phyloP scores from a whole-genome alignment of 345 rosid genomes.

The Brassica cretica region DNA sequence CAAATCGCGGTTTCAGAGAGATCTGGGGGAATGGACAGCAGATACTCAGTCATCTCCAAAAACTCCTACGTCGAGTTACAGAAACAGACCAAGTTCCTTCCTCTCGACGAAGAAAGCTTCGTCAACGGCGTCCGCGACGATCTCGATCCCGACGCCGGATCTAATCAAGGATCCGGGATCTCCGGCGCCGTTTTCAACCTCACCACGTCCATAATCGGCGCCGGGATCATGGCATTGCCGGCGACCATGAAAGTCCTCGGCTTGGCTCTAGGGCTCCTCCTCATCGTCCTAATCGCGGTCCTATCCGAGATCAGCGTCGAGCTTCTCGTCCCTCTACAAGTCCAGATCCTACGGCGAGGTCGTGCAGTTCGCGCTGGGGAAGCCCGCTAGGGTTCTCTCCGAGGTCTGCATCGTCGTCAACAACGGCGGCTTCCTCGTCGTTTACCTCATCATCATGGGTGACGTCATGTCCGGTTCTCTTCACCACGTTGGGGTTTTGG shows the following conservation, averaged over 20 bases:
- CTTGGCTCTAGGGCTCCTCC: conserved; percentile 57
- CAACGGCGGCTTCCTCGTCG: conserved; percentile 92
- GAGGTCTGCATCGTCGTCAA: conserved; percentile 90
- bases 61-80: conserved; percentile 61
- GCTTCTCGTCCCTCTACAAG: conserved; percentile 63
- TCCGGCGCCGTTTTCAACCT: conserved; percentile 91
- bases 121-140: conserved; percentile 25
- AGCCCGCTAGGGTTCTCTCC: conserved; percentile 70
- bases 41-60: conserved; percentile 63
- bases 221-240: conserved; percentile 98
- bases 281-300: conserved; percentile 73
- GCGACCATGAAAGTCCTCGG: conserved; percentile 97
- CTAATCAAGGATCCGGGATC: conserved; percentile 54
- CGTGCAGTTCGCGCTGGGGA: conserved; percentile 76
- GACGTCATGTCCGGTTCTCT: conserved; percentile 93
- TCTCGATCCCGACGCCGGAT: conserved; percentile 44
- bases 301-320: conserved; percentile 90
- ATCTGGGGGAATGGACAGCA: conserved; percentile 62
- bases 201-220: conserved; percentile 85
- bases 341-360: conserved; percentile 87
- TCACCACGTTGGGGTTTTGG: conserved; percentile 85
- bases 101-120: conserved; percentile 49
- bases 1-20: background rate
- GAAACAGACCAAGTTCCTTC: conserved; percentile 43
- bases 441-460: conserved; percentile 85